Evolutionary conservation across 75 land plant genomes (phyloP).

Genomic region (Chamaecyparis obtusa): DNA sequence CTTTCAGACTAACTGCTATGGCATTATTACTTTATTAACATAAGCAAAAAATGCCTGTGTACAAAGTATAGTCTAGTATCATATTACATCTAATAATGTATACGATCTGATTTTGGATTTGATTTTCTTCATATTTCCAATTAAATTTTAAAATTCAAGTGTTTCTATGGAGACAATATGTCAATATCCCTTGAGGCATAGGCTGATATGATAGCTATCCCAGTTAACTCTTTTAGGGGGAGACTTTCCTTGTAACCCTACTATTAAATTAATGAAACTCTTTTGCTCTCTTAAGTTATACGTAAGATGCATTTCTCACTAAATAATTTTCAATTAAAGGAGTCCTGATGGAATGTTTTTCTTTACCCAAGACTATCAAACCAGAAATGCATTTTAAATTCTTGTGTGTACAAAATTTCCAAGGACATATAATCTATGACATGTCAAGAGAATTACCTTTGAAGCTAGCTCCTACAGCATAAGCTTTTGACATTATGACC

Average conservation of each 20-base stretch:
- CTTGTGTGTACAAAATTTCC: neutral
- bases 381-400: neutral
- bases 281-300: neutral
- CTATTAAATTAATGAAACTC: neutral
- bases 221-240: neutral
- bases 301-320: neutral
- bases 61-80: no score
- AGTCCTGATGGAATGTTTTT: neutral
- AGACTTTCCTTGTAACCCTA: neutral
- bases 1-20: no score
- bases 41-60: no score
- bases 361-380: neutral
- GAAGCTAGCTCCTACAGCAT: constrained; percentile 99
- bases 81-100: neutral
- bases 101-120: neutral
- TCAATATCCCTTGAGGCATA: neutral
- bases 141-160: neutral
- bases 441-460: constrained; percentile 50
- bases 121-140: neutral
- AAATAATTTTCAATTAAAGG: neutral
- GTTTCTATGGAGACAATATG: neutral
- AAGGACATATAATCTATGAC: neutral
- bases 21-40: no score
- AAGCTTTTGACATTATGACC: constrained; percentile 97
- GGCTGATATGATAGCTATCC: neutral